Conservation (phyloP, 306 rosid species). For the Pachyrhizus erosus region DNA sequence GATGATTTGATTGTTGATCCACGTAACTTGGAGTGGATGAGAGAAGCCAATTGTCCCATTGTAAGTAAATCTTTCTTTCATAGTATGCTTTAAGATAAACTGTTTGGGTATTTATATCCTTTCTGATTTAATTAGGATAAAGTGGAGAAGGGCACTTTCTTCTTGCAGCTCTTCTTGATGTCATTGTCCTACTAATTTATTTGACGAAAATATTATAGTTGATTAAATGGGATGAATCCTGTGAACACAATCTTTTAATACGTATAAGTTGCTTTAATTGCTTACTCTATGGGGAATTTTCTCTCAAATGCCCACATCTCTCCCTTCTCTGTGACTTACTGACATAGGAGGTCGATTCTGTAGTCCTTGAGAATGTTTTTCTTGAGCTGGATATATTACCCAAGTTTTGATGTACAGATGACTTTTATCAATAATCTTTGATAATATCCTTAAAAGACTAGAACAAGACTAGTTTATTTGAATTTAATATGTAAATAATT, state of each 20-base stretch:
- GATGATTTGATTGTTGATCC: constrained; percentile 99
- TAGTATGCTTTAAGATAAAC: constrained; percentile 11
- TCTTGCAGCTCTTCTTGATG: neutral
- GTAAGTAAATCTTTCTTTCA: constrained; percentile 62
- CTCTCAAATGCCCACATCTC: neutral
- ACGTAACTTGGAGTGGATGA: constrained; percentile 88
- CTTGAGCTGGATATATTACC: neutral
- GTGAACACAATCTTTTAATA: constrained; percentile 15
- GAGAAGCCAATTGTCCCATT: constrained; percentile 92
- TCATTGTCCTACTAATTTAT: constrained; percentile 10
- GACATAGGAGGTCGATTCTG: neutral
- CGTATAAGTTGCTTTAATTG: neutral
- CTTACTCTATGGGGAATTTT: neutral
- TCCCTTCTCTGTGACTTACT: neutral
- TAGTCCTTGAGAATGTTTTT: neutral
- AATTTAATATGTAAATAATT: constrained; percentile 1
- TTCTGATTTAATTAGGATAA: constrained; percentile 4
- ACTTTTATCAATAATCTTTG: neutral
- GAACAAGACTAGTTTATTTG: constrained; percentile 9
- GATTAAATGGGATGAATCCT: neutral
- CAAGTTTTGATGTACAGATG: neutral
- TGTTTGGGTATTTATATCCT: neutral
- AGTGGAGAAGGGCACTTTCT: constrained; percentile 1
- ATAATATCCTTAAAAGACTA: neutral
- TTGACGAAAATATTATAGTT: neutral